phyloP scores from a whole-genome alignment of 75 land plant genomes.

The Adiantum capillusveneris region DNA sequence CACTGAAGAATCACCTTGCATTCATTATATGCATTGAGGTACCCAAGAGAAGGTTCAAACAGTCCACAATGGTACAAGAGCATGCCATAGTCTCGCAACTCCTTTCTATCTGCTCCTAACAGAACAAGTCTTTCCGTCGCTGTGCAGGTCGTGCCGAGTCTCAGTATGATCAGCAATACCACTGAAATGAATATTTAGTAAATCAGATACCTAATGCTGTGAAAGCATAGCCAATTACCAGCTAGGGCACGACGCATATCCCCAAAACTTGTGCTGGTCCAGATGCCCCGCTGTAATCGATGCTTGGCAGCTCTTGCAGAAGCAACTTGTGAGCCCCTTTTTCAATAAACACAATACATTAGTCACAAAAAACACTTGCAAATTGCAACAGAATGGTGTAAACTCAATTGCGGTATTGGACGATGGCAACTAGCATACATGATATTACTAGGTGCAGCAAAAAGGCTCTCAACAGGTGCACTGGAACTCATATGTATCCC shows the following conservation, averaged over 20 bases:
- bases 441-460: constrained; percentile 16
- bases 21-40: constrained; percentile 40
- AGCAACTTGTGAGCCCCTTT: constrained; percentile 67
- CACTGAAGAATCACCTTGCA: constrained; percentile 47
- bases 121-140: constrained; percentile 78
- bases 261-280: constrained; percentile 66
- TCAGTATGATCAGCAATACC: no score
- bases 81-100: constrained; percentile 65
- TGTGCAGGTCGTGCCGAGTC: no score
- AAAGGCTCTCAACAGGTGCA: constrained; percentile 14
- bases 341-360: no score
- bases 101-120: constrained; percentile 35
- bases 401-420: no score
- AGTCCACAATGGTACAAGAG: constrained; percentile 75
- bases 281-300: constrained; percentile 62
- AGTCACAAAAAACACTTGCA: no score
- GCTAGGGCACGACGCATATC: constrained; percentile 79
- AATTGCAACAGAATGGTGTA: no score
- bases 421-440: constrained; percentile 7
- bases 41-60: constrained; percentile 48
- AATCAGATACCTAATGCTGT: no score
- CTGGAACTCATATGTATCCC: constrained; percentile 16
- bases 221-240: no score
- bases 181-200: no score
- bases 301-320: constrained; percentile 73